Base-by-base conservation (phyloP, 202 grass and related monocot species). In the Miscanthus sacchariflorus region DNA sequence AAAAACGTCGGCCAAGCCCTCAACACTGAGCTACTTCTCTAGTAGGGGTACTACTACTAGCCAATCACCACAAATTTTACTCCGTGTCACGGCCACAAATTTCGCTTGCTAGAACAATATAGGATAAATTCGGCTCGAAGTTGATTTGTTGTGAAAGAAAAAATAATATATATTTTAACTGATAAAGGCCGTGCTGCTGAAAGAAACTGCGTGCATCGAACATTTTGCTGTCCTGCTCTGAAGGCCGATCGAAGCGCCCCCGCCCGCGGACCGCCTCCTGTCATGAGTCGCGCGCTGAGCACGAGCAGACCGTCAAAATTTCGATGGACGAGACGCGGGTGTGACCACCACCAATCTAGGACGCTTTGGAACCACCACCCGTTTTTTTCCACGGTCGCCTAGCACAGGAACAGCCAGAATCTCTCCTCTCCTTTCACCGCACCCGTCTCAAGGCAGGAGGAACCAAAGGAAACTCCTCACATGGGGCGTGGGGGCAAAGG, bases 341-440 rank as follows among this genome's bases (percentile, higher is more conserved):
- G 84, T 70, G 87, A 79, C 78, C 81, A 76, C 78, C 81, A 76
- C 83, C 65, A 63, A 24, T 30, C 15, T 12, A 38, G 52, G 50
- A 69, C 33, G 86, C 82, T n/a, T 95, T 86, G 79, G 59, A 44
- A 76, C 77, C 28, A 76, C 77, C 63, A 69, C 82, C 80, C 80
- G 42, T 84, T 64, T 65, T 64, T 65, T 43, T 30, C 1, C 14
- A 77, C 67, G 77, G 87, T 92, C 87, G 76, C 94, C 85, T 83
- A 36, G 28, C 1, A 64, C 79, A 76, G 27, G 42, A 83, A 87
- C 90, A 88, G 39, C 52, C 77, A 52, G 92, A 93, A 97, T 93
- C 95, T 94, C 17, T 92, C 23, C 68, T 66, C 81, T 79, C 39
- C 82, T 91, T 94, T 91, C 91, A 86, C 90, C 81, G 89, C 91